These are phyloP conservation scores for Solanum hybrid DNA, from an alignment of 305 asterid species.

Conservation along the genomic window DNA sequence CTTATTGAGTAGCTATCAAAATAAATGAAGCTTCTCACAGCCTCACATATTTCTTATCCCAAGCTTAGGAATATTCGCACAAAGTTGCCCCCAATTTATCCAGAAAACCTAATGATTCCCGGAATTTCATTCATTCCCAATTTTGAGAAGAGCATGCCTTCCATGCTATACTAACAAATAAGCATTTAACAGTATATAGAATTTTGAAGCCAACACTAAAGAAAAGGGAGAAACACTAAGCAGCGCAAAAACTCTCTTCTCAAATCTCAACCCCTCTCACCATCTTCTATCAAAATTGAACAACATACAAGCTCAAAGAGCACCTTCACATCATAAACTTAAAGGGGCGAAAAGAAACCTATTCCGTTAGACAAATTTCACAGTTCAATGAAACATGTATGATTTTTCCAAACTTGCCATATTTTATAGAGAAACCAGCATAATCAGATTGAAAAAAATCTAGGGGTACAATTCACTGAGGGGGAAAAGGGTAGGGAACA, in stretches of 20 bases:
- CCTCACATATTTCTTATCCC: not conserved
- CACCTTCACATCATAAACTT: not conserved
- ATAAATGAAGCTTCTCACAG: not conserved
- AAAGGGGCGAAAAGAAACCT: not conserved
- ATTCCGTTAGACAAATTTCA: not conserved
- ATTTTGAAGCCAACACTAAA: not conserved
- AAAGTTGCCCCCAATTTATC: not conserved
- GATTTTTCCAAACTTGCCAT: not conserved
- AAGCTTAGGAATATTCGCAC: not conserved
- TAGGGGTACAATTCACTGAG: not conserved
- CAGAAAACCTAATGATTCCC: not conserved
- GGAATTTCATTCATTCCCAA: not conserved
- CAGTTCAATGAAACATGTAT: not conserved
- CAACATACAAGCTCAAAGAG: not conserved
- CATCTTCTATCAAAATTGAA: conserved; percentile 2
- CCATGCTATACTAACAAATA: not conserved
- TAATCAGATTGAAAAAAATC: not conserved
- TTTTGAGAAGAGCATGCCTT: not conserved
- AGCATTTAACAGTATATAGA: not conserved
- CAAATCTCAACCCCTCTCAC: not conserved
- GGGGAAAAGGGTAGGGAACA: not conserved
- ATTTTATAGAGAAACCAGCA: not conserved
- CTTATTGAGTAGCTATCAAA: not conserved
- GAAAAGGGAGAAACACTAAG: not conserved
- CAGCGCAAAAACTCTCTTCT: not conserved